These are phyloP conservation scores for Cryphonectria parasitica DNA, from an alignment of 2,329 filamentous ascomycete genomes.

Conservation along the genomic window DNA sequence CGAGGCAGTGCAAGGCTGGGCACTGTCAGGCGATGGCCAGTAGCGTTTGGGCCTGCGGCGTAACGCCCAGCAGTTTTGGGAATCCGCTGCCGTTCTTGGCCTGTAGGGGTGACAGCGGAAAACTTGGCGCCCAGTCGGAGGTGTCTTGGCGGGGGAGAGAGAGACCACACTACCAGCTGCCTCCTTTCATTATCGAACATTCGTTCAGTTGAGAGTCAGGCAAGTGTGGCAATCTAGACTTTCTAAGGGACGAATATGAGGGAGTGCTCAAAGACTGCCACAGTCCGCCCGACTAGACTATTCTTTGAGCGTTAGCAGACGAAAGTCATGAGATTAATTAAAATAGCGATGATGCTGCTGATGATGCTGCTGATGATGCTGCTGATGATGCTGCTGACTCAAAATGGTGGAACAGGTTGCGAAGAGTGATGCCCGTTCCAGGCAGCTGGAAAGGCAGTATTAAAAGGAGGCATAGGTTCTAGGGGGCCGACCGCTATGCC, in stretches of 20 bases:
- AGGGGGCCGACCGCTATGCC: neutral
- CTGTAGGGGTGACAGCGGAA: conserved; percentile 9
- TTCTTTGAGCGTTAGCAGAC: neutral
- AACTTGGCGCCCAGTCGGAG: conserved; percentile 8
- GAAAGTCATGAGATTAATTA: neutral
- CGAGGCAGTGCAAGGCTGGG: conserved; percentile 8
- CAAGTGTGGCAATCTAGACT: neutral
- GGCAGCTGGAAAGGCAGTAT: neutral
- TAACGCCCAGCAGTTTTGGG: neutral
- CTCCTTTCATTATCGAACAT: neutral
- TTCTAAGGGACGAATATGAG: neutral
- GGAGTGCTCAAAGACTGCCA: neutral
- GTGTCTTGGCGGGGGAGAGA: conserved; percentile 2
- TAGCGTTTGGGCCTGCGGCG: neutral
- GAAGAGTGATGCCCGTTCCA: neutral
- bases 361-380: neutral
- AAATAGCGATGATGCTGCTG: neutral
- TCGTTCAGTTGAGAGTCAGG: neutral
- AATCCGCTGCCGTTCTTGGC: conserved; percentile 6
- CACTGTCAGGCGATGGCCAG: neutral
- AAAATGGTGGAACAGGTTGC: neutral
- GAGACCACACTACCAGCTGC: neutral
- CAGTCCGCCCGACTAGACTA: neutral
- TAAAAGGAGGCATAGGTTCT: neutral
- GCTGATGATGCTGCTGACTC: neutral